Evolutionary conservation across 441 rosid species (phyloP), one percentile per base, ranked within the genome.

Genomic region (Populus hybrid): DNA sequence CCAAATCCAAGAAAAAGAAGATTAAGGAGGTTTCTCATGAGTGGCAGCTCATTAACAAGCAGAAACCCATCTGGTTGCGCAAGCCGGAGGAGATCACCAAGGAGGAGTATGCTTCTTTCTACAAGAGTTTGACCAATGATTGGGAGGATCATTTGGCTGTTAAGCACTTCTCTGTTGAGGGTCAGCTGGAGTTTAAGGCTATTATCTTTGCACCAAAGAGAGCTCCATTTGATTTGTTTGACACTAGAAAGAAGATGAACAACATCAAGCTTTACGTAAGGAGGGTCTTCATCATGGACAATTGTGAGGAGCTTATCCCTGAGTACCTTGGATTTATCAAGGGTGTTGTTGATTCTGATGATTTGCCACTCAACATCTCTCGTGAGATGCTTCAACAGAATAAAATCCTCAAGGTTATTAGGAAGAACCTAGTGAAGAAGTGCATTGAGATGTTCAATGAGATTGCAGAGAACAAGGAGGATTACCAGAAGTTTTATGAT

Each of bases 381-480:
- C 88, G 98, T 61, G 98, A 92, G 82, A 92, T 35, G 88, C 88
- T 94, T 5, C 98, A 94, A 64, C 97, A 95, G 83, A 95, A 92
- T 88, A 93, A 93, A 86, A 95, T 94, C 69, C 91, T 94, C 6
- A 94, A 93, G 87, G 97, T 93, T 14, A 93, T 95, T 71, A 88
- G 98, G 83, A 93, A 95, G 88, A 95, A 93, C 84, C 89, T 92
- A 6, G 98, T 95, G 68, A 95, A 92, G 88, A 93, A 95, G 78
- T 95, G 98, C 85, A 85, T 94, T 2, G 97, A 93, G 85, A 92
- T 94, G 87, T 94, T 94, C 88, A 87, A 83, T 67, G 98, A 89
- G 89, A 93, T 94, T 46, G 91, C 97, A 0, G 98, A 94, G 89
- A 94, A 94, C 85, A 91, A 94, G 81, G 98, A 94, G 63, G 98